These are phyloP conservation scores for Globisporangium cylindrosporum DNA, from an alignment of 352 stramenopile species.

Conservation along the genomic window DNA sequence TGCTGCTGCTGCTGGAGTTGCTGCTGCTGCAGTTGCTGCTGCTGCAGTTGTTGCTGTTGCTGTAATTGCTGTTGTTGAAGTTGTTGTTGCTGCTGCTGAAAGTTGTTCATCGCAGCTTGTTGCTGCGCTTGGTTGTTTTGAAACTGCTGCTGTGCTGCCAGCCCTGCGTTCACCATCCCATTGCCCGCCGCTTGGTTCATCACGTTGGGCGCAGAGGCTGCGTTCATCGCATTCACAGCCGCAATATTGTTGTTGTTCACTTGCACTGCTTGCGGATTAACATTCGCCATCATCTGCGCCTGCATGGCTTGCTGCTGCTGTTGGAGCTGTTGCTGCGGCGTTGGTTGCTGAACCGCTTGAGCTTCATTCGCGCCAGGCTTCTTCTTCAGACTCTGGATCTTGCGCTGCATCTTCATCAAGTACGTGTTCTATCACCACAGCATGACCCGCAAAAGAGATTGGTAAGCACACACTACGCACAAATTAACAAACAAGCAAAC, in stretches of 20 bases:
- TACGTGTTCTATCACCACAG: slow-evolving; percentile 56
- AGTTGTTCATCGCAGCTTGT: slow-evolving; percentile 48
- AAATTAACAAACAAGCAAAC: background rate
- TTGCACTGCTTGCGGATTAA: slow-evolving; percentile 15
- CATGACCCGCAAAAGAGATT: background rate
- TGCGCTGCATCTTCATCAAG: slow-evolving; percentile 81
- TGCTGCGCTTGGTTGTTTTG: slow-evolving; percentile 26
- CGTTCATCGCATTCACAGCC: slow-evolving; percentile 14
- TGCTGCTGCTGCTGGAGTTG: slow-evolving; percentile 18
- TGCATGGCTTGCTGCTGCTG: slow-evolving; percentile 29
- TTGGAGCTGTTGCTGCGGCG: slow-evolving; percentile 20
- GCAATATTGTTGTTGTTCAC: slow-evolving; percentile 19
- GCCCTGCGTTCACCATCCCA: slow-evolving; percentile 16
- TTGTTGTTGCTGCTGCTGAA: slow-evolving; percentile 42
- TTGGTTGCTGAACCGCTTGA: slow-evolving; percentile 21
- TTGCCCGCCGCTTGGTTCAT: slow-evolving; percentile 21
- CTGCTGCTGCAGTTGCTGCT: slow-evolving; percentile 12
- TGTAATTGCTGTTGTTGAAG: slow-evolving; percentile 16
- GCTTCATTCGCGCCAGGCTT: slow-evolving; percentile 44
- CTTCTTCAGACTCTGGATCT: slow-evolving; percentile 79
- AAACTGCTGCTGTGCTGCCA: slow-evolving; percentile 24
- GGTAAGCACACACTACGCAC: background rate
- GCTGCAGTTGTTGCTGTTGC: slow-evolving; percentile 14
- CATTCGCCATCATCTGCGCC: slow-evolving; percentile 28
- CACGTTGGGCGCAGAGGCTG: background rate